Percentiles rank a stretch among this genome's conserved stretches.
phyloP scores from a whole-genome alignment of 2,329 filamentous ascomycete species.

The Zasmidium cellare region DNA sequence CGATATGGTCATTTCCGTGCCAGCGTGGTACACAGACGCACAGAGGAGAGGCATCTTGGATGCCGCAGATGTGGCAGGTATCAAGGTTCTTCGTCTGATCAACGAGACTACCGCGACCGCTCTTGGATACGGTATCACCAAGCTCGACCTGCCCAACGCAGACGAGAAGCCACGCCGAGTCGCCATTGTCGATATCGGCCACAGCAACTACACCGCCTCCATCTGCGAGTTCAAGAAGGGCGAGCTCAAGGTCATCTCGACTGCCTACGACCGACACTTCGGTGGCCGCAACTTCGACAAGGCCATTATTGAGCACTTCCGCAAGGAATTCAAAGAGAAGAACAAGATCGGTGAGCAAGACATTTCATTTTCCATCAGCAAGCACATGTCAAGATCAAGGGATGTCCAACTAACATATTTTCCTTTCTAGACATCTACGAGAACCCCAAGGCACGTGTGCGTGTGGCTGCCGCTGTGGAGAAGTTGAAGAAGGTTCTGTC shows the following conservation, averaged over 20 bases:
- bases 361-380: not conserved
- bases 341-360: constrained; percentile 72
- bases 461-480: constrained; percentile 85
- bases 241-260: constrained; percentile 89
- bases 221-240: constrained; percentile 97
- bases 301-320: constrained; percentile 90
- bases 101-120: constrained; percentile 97
- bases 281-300: constrained; percentile 97
- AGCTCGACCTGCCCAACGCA: constrained; percentile 81
- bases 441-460: constrained; percentile 85
- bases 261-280: constrained; percentile 91
- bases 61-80: constrained; percentile 86
- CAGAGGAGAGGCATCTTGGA: constrained; percentile 89
- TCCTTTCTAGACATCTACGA: constrained; percentile 68
- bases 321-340: constrained; percentile 93
- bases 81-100: constrained; percentile 91
- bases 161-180: constrained; percentile 93
- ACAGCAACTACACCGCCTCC: constrained; percentile 93
- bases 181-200: constrained; percentile 89
- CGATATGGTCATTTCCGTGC: constrained; percentile 91
- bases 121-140: constrained; percentile 96
- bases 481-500: constrained; percentile 98
- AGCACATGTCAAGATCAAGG: not conserved
- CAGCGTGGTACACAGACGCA: constrained; percentile 93
- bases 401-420: constrained; percentile 1